Conservation (phyloP, 2,329 filamentous ascomycete species). For the Pseudofabraea citricarpa region DNA sequence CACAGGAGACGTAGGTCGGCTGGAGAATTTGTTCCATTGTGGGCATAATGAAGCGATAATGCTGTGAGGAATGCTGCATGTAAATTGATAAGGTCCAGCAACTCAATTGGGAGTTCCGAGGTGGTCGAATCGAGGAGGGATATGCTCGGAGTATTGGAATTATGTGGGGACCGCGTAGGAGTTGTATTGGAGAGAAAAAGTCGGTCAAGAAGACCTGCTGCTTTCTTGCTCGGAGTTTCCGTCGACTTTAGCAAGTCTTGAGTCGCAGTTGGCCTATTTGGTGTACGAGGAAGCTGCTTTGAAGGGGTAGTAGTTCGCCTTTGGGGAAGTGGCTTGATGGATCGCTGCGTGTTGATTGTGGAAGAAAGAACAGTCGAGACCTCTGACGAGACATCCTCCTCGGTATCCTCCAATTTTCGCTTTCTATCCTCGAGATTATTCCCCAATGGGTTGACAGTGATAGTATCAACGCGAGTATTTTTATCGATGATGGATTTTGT, state of each 20-base stretch:
- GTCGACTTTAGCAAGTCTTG: slow-evolving; percentile 8
- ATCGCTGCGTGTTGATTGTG: slow-evolving; percentile 5
- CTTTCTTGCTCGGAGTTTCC: slow-evolving; percentile 27
- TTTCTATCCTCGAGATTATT: slow-evolving; percentile 26
- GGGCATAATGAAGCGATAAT: slow-evolving; percentile 62
- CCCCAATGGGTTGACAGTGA: slow-evolving; percentile 27
- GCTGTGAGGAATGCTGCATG: slow-evolving; percentile 65
- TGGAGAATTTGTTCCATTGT: slow-evolving; percentile 59
- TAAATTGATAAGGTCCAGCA: slow-evolving; percentile 56
- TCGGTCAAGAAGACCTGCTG: slow-evolving; percentile 22
- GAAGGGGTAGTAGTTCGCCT: slow-evolving; percentile 3
- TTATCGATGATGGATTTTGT: slow-evolving; percentile 29
- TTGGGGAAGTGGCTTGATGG: slow-evolving; percentile 11
- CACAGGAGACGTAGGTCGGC: slow-evolving; percentile 59
- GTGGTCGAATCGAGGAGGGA: slow-evolving; percentile 4
- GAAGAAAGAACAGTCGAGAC: slow-evolving; percentile 8
- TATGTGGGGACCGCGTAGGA: slow-evolving; percentile 15
- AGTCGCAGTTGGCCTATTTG: slow-evolving; percentile 16
- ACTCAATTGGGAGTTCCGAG: slow-evolving; percentile 40
- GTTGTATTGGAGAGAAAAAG: slow-evolving; percentile 22
- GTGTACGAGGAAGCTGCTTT: slow-evolving; percentile 19
- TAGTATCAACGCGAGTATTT: slow-evolving; percentile 19
- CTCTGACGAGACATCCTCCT: slow-evolving; percentile 6
- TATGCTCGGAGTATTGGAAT: slow-evolving; percentile 12
- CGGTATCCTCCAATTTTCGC: slow-evolving; percentile 19